Base-by-base conservation (phyloP, 2,329 filamentous ascomycete genomes). In the Aspergillus viridinutans region DNA sequence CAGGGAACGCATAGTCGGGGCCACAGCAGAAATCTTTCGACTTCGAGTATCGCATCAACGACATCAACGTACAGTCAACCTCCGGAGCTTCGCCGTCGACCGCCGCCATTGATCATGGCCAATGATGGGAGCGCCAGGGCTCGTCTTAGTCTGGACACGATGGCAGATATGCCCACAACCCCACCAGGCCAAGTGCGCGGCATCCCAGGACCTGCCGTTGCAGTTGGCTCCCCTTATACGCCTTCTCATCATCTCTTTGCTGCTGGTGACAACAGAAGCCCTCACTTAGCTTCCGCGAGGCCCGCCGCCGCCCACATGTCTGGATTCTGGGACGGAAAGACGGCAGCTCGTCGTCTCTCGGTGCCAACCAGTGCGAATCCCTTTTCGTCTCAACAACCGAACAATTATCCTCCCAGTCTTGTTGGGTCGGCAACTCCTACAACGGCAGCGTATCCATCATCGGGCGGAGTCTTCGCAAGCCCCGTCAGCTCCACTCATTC, bases 171-270 rank as follows among this genome's bases (percentile, higher is more conserved):
- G 52, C 83, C 85, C 58, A 85, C 82, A 54, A 84, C 83, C 43
- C 83, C 85, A 20, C 86, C 87, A 12, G 80, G 82, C 56, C 83
- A 85, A 53, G 89, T 88, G 64, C 78, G 81, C n/a, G 79, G 78
- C 40, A 88, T 88, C 64, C 82, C 86, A 26, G 81, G 83, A 3
- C 81, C 86, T 6, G 90, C 90, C 3, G 12, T 47, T 14, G 88
- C 89, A 0, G 85, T 83, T 58, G 89, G 90, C 38, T 90, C 88
- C 61, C 89, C 88, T 68, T 96, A 92, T 3, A 91, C 92, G 2
- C 92, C 90, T 0, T 93, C 92, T 1, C 86, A 90, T 10, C 90
- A 89, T 10, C 90, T 90, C 0, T 95, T 91, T 66, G 91, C 91
- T 0, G 87, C 85, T 1, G 88, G 62, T 8, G 56, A 85, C 0